Evolutionary conservation across 1,139 yeast genomes (phyloP), one percentile per base, ranked within the genome.

Genomic region (Sugiyamaella grinbergsii): DNA sequence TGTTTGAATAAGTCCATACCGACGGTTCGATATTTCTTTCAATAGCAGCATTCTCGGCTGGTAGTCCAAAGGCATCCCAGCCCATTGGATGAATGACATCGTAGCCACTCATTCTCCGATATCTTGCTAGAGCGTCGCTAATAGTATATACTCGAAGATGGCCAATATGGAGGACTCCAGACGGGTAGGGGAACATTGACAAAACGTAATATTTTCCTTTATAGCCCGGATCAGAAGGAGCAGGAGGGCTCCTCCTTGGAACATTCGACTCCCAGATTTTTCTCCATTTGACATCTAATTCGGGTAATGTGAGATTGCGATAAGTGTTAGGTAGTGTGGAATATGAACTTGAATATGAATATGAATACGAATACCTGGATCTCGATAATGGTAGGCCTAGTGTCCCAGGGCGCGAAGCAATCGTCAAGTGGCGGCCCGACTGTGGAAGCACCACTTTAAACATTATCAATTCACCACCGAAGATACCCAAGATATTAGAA

Each of bases 41-140:
- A 26, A 88, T 82, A 0, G 98, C 98, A 0, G 98, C 98, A 68
- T 93, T 93, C 65, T 93, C 98, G 0, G 98, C 98, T 0, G 98
- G 98, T 36, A 93, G 74, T 0, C 98, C 98, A 74, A 93, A 93
- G 0, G 98, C 96, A 73, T 93, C 98, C 97, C 98, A 93, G 0
- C 98, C 98, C 95, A 93, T 91, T 0, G 98, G 97, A 65, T 93
- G 96, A 4, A 91, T 76, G 15, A 91, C 96, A 39, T 82, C 72
- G 57, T 76, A 79, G 0, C 96, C 97, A 51, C 78, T 79, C 70
- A 87, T 77, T 56, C 94, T 73, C 60, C 88, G 80, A 68, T 80
- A 93, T 58, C 98, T 72, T 1, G 95, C 80, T 34, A 93, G 66
- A 0, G 83, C 85, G 66, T 93, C 98, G 62, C 93, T 83, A 38